phyloP scores from a whole-genome alignment of 2,329 filamentous ascomycete species.

The Colletotrichum navitas region DNA sequence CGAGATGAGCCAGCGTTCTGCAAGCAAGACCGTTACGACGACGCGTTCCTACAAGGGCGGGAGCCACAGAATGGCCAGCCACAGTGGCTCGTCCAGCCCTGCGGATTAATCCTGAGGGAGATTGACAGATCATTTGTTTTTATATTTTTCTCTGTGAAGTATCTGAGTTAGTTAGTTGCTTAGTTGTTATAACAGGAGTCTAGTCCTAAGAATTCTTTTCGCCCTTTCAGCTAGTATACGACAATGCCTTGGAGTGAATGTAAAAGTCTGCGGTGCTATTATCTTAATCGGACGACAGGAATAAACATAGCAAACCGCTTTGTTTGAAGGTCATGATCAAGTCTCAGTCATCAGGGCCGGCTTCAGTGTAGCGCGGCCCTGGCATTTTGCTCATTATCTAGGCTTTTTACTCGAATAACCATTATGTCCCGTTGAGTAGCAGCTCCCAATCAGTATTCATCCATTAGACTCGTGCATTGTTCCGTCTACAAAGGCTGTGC shows the following conservation, averaged over 20 bases:
- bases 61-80: background rate
- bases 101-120: background rate
- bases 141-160: too few species aligned
- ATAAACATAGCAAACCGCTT: too few species aligned
- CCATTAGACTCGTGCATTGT: background rate
- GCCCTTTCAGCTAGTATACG: too few species aligned
- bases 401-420: background rate
- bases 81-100: background rate
- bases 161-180: too few species aligned
- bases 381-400: background rate
- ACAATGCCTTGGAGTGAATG: too few species aligned
- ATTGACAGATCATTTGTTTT: too few species aligned
- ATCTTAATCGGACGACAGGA: too few species aligned
- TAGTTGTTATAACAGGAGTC: too few species aligned
- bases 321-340: too few species aligned
- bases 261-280: too few species aligned
- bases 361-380: too few species aligned
- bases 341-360: too few species aligned
- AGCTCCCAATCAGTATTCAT: background rate
- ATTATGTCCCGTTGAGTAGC: background rate
- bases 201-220: fast-evolving
- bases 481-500: background rate
- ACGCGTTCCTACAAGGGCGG: background rate
- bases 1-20: constrained; percentile 14
- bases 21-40: constrained; percentile 2